These are phyloP conservation scores for Hygrophoropsis aurantiaca DNA, from an alignment of 768 basidiomycete species.

Conservation along the genomic window DNA sequence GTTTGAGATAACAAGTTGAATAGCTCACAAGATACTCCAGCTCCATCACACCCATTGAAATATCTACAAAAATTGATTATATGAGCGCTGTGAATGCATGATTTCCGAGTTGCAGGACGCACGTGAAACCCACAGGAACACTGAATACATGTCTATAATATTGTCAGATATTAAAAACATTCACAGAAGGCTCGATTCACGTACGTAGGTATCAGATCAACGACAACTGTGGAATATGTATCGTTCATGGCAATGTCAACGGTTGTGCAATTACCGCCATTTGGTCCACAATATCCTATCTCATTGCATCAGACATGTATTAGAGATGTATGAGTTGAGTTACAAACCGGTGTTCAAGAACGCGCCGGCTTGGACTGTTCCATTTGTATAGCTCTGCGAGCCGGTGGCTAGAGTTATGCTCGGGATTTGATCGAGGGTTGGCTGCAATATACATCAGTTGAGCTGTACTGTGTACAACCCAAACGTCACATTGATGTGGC, in stretches of 20 bases:
- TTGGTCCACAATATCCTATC: conserved; percentile 5
- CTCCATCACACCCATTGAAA: conserved; percentile 5
- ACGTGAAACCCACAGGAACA: conserved; percentile 5
- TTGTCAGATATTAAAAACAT: not conserved
- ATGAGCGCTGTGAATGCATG: too few species aligned
- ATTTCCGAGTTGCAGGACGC: not conserved
- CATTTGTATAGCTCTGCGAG: conserved; percentile 4
- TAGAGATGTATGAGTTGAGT: not conserved
- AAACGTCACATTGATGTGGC: too few species aligned
- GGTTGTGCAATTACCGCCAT: conserved; percentile 6
- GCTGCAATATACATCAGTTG: not conserved
- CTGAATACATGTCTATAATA: not conserved
- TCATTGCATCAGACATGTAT: not conserved
- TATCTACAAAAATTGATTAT: not conserved
- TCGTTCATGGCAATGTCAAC: conserved; percentile 3
- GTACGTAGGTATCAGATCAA: conserved; percentile 5
- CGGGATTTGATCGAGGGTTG: conserved; percentile 3
- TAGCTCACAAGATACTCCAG: conserved; percentile 1
- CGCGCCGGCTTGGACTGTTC: conserved; percentile 3
- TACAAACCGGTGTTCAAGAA: conserved; percentile 4
- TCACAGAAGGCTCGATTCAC: not conserved
- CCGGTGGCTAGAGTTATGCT: conserved; percentile 3
- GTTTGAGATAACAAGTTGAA: too few species aligned
- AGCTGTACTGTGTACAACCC: too few species aligned
- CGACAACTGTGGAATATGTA: conserved; percentile 1